Evolutionary conservation across 345 rosid species (phyloP), one percentile per base, ranked within the genome.

Genomic region (Bruguiera gymnorhiza): DNA sequence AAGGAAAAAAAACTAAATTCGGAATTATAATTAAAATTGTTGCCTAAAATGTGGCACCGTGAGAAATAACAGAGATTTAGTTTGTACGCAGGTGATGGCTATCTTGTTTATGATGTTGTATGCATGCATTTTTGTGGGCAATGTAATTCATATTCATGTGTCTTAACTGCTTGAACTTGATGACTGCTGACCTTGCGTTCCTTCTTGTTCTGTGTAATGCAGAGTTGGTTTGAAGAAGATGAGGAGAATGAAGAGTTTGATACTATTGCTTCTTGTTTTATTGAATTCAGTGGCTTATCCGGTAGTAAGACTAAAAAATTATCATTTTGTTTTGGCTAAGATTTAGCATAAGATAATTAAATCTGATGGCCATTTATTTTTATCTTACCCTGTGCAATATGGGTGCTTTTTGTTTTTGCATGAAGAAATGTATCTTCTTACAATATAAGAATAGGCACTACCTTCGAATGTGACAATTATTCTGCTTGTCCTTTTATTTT

Each of bases 291-390:
- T 76, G 36, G 70, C 78, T 21, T 73, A 31, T 57, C 58, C 59
- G 30, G 91, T 83, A 86, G 91, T 83, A 78, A 83, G 76, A 63
- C 27, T 29, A 0, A 10, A 27, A 29, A 8, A 20, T 21, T 23
- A 27, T 57, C 46, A 3, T 43, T 37, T 23, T 8, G 6, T 43
- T 21, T n/a, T 39, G 26, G 8, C 50, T 16, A 29, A 15, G 19
- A 8, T 15, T 27, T 58, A 7, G 62, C 3, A 7, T 24, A 15
- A 43, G 29, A 26, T 56, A 10, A 26, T 56, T 56, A 24, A 27
- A 27, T 4, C 16, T 18, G 18, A 56, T 24, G 24, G 59, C 27
- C 15, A 55, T 10, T 26, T 26, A 9, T 10, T 30, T 24, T 6
- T 6, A 54, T 11, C 58, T 54, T 24, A 34, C 27, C 58, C 24